Evolutionary conservation across 768 basidiomycete species (phyloP).

Genomic region (Russula brevipes): DNA sequence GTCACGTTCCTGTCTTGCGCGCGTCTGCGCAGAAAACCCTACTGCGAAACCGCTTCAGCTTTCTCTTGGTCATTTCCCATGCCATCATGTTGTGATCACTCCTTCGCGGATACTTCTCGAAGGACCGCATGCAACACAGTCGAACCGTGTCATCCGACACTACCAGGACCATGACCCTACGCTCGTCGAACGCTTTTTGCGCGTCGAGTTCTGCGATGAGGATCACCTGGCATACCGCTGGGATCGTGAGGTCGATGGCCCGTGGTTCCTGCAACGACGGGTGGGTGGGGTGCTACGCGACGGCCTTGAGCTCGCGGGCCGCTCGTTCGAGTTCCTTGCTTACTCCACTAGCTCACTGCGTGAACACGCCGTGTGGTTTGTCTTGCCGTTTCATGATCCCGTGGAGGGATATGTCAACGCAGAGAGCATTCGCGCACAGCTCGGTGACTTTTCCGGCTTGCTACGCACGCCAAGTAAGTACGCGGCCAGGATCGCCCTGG

Average conservation of each 20-base stretch:
- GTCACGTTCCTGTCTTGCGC: constrained; percentile 44
- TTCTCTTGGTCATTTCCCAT: constrained; percentile 47
- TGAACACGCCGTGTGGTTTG: constrained; percentile 80
- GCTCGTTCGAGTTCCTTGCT: constrained; percentile 72
- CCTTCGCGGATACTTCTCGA: constrained; percentile 70
- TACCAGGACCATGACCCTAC: constrained; percentile 38
- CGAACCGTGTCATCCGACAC: constrained; percentile 72
- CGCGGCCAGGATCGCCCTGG: constrained; percentile 78
- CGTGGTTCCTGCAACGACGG: constrained; percentile 42
- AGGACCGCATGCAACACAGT: constrained; percentile 70
- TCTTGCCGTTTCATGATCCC: constrained; percentile 54
- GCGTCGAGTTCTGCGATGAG: constrained; percentile 83
- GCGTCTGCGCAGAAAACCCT: constrained; percentile 30
- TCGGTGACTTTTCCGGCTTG: constrained; percentile 64
- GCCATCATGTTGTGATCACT: constrained; percentile 70
- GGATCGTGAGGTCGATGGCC: constrained; percentile 59
- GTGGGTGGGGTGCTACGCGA: constrained; percentile 41
- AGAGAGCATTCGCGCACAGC: constrained; percentile 48
- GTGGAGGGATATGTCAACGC: constrained; percentile 46
- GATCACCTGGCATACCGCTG: constrained; percentile 68
- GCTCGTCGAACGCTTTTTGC: constrained; percentile 64
- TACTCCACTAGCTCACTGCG: constrained; percentile 77
- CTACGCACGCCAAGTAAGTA: constrained; percentile 60
- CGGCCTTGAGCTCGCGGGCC: constrained; percentile 62
- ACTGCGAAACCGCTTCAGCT: constrained; percentile 24